Percentiles rank a stretch among this genome's conserved stretches.
Conservation (phyloP, 1,284 basidiomycete genomes). For the Cryptococcus jaspeensis region DNA sequence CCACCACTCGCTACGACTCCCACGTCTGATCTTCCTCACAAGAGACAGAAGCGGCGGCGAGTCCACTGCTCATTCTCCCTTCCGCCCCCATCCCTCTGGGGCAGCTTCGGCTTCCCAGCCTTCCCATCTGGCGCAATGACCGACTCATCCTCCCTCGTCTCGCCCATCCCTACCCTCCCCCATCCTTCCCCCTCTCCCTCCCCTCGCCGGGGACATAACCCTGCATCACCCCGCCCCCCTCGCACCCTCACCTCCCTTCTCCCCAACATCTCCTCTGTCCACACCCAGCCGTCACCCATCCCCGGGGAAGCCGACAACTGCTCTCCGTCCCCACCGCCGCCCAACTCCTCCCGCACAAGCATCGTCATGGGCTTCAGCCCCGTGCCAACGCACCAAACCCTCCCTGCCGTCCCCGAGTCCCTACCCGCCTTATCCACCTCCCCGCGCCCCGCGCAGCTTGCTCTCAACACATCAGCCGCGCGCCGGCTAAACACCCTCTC, state of each 20-base stretch:
- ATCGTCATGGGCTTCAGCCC: constrained; percentile 24
- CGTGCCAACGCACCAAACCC: constrained; percentile 7
- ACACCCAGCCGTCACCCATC: neutral
- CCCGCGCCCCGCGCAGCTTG: constrained; percentile 8
- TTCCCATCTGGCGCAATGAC: constrained; percentile 13
- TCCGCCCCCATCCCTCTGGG: neutral
- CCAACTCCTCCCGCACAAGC: constrained; percentile 12
- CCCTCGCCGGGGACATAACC: constrained; percentile 14
- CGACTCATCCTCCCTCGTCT: constrained; percentile 9
- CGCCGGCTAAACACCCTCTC: constrained; percentile 17
- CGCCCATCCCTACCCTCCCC: constrained; percentile 10
- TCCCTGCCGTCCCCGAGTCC: constrained; percentile 19
- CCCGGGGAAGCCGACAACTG: neutral
- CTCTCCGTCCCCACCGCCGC: constrained; percentile 11
- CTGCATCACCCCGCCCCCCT: constrained; percentile 11
- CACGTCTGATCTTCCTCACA: neutral
- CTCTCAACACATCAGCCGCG: constrained; percentile 9
- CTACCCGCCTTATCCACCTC: constrained; percentile 2
- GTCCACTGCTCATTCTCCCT: neutral
- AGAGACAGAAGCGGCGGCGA: too few relatives aligned
- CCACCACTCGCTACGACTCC: too few relatives aligned
- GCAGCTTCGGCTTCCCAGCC: too few relatives aligned
- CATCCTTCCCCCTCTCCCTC: constrained; percentile 14
- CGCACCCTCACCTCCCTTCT: constrained; percentile 9
- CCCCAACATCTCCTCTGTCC: constrained; percentile 9